Evolutionary conservation across 176 grass and related monocot species (phyloP), one percentile per base, ranked within the genome.

Genomic region (Avena sativa): DNA sequence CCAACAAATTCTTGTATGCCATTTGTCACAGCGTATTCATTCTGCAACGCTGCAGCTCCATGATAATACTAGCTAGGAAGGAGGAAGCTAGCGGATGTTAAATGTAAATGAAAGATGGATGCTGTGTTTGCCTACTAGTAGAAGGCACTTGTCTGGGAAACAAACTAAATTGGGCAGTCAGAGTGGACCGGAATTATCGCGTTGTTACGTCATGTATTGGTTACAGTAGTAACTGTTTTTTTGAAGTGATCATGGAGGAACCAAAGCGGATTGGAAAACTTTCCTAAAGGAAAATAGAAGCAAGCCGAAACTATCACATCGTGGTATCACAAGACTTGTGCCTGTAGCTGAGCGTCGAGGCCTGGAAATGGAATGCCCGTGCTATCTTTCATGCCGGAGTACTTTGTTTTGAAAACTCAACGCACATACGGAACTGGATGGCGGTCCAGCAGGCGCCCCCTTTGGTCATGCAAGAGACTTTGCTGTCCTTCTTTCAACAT

Each of bases 21-120:
- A 32, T 58, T 25, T 66, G 38, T 75, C 5, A 81, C 32, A 6
- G 23, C 25, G 34, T 67, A 43, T 81, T 75, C 9, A 56, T 74
- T 74, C 17, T 66, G 53, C 10, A n/a, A 46, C 6, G 5, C 84
- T 84, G 66, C 75, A 80, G 81, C 28, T 82, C n/a, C 15, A 26
- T 57, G 36, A 44, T 12, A 25, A 23, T 23, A 23, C 23, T 23
- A 23, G 23, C 2, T 47, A 32, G 12, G 9, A 25, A 12, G 2
- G 26, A 67, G 8, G 10, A 69, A 77, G 65, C 48, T 11, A 2
- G n/a, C 4, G 85, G 20, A 64, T 47, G 46, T 3, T 0, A 17
- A 74, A 72, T 65, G 68, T 40, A 40, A 40, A 40, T 40, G 38
- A 6, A 40, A 40, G 38, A 40, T 40, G 38, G 38, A 40, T 40